Percentiles rank a stretch among this genome's conserved stretches.
Evolutionary conservation across 2,329 filamentous ascomycete genomes (phyloP).

Genomic region (Rhynchosporium secalis): DNA sequence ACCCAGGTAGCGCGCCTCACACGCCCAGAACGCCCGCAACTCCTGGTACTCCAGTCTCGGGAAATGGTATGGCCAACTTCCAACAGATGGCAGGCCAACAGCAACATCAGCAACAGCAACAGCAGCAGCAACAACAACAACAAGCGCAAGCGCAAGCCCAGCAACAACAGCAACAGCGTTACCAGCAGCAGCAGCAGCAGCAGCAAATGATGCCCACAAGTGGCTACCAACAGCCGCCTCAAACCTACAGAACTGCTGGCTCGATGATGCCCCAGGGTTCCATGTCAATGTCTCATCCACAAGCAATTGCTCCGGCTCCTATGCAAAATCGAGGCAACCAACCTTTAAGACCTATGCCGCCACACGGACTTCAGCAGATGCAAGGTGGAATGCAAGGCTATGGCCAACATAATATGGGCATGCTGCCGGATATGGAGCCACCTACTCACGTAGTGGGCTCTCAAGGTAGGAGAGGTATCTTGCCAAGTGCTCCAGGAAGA

Average conservation of each 20-base stretch:
- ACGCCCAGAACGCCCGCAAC: constrained; percentile 64
- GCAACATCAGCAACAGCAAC: constrained; percentile 26
- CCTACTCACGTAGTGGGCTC: constrained; percentile 93
- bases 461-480: constrained; percentile 85
- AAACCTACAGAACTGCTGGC: constrained; percentile 56
- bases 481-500: constrained; percentile 86
- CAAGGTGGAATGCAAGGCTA: constrained; percentile 61
- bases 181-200: no score
- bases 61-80: constrained; percentile 55
- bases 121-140: constrained; percentile 24
- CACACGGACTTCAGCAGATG: constrained; percentile 56
- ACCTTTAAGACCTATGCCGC: constrained; percentile 66
- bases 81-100: constrained; percentile 51
- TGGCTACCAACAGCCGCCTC: constrained; percentile 34
- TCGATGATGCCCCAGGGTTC: constrained; percentile 68
- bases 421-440: constrained; percentile 57
- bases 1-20: constrained; percentile 54
- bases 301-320: constrained; percentile 74
- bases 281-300: constrained; percentile 67
- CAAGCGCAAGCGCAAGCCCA: no score
- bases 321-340: constrained; percentile 55
- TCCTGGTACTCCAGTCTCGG: constrained; percentile 59
- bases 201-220: constrained; percentile 33
- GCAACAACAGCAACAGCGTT: no score
- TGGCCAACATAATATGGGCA: constrained; percentile 56